Evolutionary conservation across 768 basidiomycete genomes (phyloP).

Genomic region (Termitomyces sp.): DNA sequence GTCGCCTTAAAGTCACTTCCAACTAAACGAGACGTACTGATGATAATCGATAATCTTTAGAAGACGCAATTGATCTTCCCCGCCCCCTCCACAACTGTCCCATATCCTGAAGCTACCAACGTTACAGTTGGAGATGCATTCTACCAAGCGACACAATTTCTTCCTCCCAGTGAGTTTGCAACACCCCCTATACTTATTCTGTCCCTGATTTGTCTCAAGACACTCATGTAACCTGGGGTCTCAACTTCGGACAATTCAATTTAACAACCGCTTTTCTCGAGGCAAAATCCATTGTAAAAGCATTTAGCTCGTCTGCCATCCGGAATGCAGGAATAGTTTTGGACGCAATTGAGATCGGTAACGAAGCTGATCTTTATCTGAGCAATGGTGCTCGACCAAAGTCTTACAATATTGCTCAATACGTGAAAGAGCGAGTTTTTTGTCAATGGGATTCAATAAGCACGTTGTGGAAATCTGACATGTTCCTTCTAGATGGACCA

Average conservation of each 20-base stretch:
- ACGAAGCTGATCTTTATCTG: slow-evolving; percentile 57
- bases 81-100: slow-evolving; percentile 40
- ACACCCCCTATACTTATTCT: not conserved
- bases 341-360: slow-evolving; percentile 59
- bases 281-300: slow-evolving; percentile 45
- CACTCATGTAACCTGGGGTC: slow-evolving; percentile 63
- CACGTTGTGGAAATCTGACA: not conserved
- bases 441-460: not conserved
- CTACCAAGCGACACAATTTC: slow-evolving; percentile 32
- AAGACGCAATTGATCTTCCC: slow-evolving; percentile 43
- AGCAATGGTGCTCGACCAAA: slow-evolving; percentile 40
- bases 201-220: slow-evolving; percentile 26
- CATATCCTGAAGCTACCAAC: slow-evolving; percentile 66
- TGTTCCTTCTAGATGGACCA: slow-evolving; percentile 4
- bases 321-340: slow-evolving; percentile 40
- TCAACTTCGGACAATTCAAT: slow-evolving; percentile 60
- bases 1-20: slow-evolving; percentile 24
- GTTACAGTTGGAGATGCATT: slow-evolving; percentile 56
- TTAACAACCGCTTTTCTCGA: slow-evolving; percentile 47
- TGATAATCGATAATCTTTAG: not conserved
- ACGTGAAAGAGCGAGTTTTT: slow-evolving; percentile 45
- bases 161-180: slow-evolving; percentile 13
- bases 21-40: not conserved
- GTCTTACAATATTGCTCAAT: slow-evolving; percentile 41
- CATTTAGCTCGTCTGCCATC: slow-evolving; percentile 42